Evolutionary conservation across 176 grass and related monocot genomes (phyloP).

Genomic region (Zoysia japonica): DNA sequence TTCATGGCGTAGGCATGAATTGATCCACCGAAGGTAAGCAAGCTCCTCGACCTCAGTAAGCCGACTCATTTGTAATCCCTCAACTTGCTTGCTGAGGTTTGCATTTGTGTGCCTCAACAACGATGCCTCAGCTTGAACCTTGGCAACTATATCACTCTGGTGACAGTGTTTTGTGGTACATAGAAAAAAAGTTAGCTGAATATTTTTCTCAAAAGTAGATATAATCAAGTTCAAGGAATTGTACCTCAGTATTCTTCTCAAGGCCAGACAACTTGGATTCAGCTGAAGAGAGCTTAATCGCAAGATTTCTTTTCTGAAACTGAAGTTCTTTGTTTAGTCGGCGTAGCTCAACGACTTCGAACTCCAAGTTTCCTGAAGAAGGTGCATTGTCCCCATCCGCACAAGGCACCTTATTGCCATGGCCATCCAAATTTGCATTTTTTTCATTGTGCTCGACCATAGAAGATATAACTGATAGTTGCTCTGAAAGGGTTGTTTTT

Average conservation of each 20-base stretch:
- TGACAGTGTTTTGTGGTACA: constrained; percentile 26
- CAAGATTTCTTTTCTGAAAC: constrained; percentile 89
- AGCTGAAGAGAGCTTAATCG: constrained; percentile 81
- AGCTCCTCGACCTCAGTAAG: constrained; percentile 98
- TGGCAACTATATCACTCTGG: constrained; percentile 88
- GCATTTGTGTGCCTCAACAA: constrained; percentile 85
- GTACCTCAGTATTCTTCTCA: constrained; percentile 87
- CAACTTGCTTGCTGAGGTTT: constrained; percentile 93
- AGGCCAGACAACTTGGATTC: constrained; percentile 86
- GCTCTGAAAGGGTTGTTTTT: constrained; percentile 67
- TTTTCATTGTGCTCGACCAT: constrained; percentile 56
- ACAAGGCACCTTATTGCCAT: constrained; percentile 31
- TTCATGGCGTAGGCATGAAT: constrained; percentile 92
- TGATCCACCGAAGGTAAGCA: constrained; percentile 98
- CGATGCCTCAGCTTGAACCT: constrained; percentile 92
- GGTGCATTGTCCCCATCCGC: constrained; percentile 30
- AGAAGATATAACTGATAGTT: constrained; percentile 66
- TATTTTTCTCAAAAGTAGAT: constrained; percentile 17
- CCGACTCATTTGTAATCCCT: constrained; percentile 90
- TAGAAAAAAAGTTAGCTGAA: constrained; percentile 14
- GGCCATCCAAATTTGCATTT: constrained; percentile 45
- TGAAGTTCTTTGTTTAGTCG: constrained; percentile 95
- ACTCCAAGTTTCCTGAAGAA: constrained; percentile 73
- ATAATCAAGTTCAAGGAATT: constrained; percentile 25
- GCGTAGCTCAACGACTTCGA: constrained; percentile 83